Conservation (phyloP, 192 early-diverging fungal genomes). For the Backusella morwellensis region DNA sequence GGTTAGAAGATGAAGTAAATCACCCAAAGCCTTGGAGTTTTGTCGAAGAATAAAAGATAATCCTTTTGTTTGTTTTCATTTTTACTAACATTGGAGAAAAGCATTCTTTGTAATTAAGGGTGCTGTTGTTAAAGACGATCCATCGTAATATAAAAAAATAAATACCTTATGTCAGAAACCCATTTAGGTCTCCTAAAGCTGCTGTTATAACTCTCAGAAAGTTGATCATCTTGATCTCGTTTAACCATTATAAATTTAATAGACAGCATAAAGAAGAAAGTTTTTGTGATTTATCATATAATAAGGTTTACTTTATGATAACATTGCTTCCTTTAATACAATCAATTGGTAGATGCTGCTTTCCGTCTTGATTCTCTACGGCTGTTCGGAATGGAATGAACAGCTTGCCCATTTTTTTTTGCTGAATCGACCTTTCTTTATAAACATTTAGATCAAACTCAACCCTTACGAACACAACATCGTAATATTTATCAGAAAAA, state of each 20-base stretch:
- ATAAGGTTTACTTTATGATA: neutral
- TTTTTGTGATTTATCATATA: neutral
- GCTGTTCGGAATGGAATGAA: neutral
- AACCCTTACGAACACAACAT: too few species aligned
- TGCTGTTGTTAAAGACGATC: neutral
- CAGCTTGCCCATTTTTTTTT: neutral
- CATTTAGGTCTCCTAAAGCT: neutral
- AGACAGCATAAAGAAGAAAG: neutral
- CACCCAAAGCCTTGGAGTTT: neutral
- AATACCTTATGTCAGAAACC: neutral
- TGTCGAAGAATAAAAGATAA: neutral
- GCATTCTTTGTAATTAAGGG: neutral
- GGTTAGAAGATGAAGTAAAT: neutral
- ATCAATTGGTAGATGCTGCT: neutral
- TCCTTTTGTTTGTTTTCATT: neutral
- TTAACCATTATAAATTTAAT: neutral
- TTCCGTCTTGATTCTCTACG: neutral
- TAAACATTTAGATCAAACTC: too few species aligned
- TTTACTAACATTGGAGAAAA: neutral
- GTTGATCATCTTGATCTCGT: neutral
- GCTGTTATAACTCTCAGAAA: neutral
- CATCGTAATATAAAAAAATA: neutral
- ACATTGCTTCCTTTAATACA: neutral
- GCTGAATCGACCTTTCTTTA: too few species aligned
- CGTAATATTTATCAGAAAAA: too few species aligned